Base-by-base conservation (phyloP, 108 stramenopile species). In the Bacterosira constricta region DNA sequence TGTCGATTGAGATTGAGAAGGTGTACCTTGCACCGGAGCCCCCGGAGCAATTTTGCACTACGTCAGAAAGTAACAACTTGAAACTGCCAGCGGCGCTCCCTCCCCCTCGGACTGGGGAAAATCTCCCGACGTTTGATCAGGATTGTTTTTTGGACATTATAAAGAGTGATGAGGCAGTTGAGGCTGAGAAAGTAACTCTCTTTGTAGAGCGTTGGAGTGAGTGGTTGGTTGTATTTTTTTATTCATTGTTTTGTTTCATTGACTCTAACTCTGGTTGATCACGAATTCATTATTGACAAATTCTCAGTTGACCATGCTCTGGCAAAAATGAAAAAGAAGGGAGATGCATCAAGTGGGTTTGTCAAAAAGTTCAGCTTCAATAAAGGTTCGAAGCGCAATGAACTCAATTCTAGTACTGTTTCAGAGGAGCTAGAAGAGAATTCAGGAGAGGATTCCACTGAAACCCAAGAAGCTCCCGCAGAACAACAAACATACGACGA, bases 21-120 rank as follows among this genome's bases (percentile, higher is more conserved):
- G 59, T 47, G 4, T 75, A 75, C 37, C 38, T 75, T 13, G 75
- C 75, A 6, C 75, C 75, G 15, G 41, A 23, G 2, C 57, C 68
- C 20, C 74, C 74, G 27, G 65, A 53, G 6, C 45, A 37, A 7
- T 66, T 67, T 49, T 39, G n/a, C 30, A 41, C 26, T 10, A 56
- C 32, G 45, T 36, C 20, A 51, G 49, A 13, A 3, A 25, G 34
- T 31, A 39, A 21, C 15, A n/a, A 34, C 29, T 18, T 17, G 8
- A 51, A 34, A 13, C 25, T 49, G 35, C 59, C 59, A 39, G 54
- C 70, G 37, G 52, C 54, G 29, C 6, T 62, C 6, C 49, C 42
- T 20, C n/a, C 30, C 20, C 46, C 35, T 21, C 15, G 30, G 5
- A 29, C 49, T 52, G 49, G 55, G 6, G 32, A 36, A 20, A 8